Percentiles rank a stretch among this genome's conserved stretches.
phyloP scores from a whole-genome alignment of 1,284 basidiomycete genomes.

The Cystobasidiaceae sp. region DNA sequence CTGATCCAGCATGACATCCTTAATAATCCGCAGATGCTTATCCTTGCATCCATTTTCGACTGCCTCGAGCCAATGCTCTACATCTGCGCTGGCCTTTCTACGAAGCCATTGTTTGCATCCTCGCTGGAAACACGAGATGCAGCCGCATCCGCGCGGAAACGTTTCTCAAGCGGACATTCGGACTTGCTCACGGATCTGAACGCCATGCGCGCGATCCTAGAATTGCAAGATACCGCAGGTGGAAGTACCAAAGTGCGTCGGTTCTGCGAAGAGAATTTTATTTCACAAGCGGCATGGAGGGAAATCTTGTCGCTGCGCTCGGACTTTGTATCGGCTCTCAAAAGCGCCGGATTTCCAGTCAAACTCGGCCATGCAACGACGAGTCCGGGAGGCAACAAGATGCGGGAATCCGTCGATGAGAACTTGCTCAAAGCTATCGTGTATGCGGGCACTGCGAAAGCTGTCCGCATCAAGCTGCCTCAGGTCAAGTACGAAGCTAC shows the following conservation, averaged over 20 bases:
- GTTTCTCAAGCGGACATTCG: conserved; percentile 67
- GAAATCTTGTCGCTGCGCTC: conserved; percentile 73
- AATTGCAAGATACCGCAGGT: conserved; percentile 50
- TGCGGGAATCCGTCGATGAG: conserved; percentile 51
- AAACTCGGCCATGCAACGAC: conserved; percentile 45
- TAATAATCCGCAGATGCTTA: conserved; percentile 61
- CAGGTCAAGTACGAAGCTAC: conserved; percentile 73
- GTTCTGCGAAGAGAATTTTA: conserved; percentile 83
- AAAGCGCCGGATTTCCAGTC: conserved; percentile 62
- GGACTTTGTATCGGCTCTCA: conserved; percentile 69
- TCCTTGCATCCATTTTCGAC: conserved; percentile 71
- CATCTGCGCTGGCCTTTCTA: conserved; percentile 74
- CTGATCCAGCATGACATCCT: not conserved
- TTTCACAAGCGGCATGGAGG: conserved; percentile 67
- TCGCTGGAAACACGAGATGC: conserved; percentile 80
- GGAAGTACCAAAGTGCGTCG: conserved; percentile 53
- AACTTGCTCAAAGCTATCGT: conserved; percentile 76
- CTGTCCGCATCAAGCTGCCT: conserved; percentile 63
- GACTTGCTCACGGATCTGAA: conserved; percentile 77
- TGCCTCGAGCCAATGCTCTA: conserved; percentile 70
- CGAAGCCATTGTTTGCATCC: conserved; percentile 75
- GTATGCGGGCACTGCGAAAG: conserved; percentile 57
- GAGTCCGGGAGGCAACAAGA: not conserved
- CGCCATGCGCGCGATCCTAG: conserved; percentile 66
- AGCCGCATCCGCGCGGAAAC: conserved; percentile 63